Percentiles rank a stretch among this genome's conserved stretches.
phyloP scores from a whole-genome alignment of 2,329 filamentous ascomycete species.

The Aspergillus eucalypticola region DNA sequence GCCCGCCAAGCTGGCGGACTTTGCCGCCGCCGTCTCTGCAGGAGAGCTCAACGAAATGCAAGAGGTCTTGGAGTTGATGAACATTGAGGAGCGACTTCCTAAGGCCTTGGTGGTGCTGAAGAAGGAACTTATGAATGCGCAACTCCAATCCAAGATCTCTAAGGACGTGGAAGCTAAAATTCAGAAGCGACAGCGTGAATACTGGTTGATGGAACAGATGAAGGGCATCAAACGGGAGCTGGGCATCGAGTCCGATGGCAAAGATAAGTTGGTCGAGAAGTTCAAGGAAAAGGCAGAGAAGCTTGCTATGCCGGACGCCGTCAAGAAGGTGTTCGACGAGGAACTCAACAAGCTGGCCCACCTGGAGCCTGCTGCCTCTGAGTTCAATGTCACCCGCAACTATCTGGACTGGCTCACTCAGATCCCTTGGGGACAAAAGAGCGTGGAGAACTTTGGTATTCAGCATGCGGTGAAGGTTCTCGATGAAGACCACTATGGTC shows the following conservation, averaged over 20 bases:
- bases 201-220: conserved; percentile 99
- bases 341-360: conserved; percentile 97
- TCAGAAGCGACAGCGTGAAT: conserved; percentile 93
- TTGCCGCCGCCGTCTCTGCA: conserved; percentile 93
- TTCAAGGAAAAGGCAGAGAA: conserved; percentile 95
- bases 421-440: conserved; percentile 94
- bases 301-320: conserved; percentile 92
- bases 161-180: conserved; percentile 98
- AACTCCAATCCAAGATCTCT: conserved; percentile 93
- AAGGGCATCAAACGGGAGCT: conserved; percentile 95
- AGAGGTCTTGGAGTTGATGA: conserved; percentile 82
- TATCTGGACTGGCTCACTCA: conserved; percentile 99
- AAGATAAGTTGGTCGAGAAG: conserved; percentile 95
- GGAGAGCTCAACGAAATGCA: conserved; percentile 91
- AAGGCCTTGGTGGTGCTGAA: conserved; percentile 92
- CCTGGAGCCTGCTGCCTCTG: conserved; percentile 90
- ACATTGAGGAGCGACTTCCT: conserved; percentile 87
- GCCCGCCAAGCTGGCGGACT: conserved; percentile 92
- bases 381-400: conserved; percentile 98
- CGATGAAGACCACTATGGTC: conserved; percentile 93
- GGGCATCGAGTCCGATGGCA: conserved; percentile 94
- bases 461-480: conserved; percentile 85
- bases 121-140: conserved; percentile 97
- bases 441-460: conserved; percentile 95
- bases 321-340: conserved; percentile 97